phyloP scores from a whole-genome alignment of 768 basidiomycete species.

The Sutorius australiensis region DNA sequence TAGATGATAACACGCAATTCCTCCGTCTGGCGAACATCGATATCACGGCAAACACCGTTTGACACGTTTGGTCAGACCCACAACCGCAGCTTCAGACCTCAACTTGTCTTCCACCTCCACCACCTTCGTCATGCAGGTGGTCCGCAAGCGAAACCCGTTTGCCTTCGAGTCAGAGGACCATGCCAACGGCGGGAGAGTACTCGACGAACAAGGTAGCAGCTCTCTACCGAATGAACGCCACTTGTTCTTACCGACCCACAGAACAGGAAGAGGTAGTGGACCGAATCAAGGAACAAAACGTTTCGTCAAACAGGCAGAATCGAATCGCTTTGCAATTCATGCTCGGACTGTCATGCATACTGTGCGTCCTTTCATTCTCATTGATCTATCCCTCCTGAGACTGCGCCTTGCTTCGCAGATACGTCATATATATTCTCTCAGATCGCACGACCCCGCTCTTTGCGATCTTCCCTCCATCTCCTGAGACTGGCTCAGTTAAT shows the following conservation, averaged over 20 bases:
- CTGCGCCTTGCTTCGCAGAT: constrained; percentile 31
- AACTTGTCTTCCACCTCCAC: neutral
- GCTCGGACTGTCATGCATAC: constrained; percentile 41
- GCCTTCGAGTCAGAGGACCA: constrained; percentile 33
- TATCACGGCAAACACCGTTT: constrained; percentile 1
- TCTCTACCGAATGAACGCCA: neutral
- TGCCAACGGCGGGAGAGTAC: constrained; percentile 30
- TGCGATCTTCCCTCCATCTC: constrained; percentile 37
- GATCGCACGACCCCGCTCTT: constrained; percentile 47
- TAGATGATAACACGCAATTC: constrained; percentile 14
- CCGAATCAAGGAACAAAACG: constrained; percentile 43
- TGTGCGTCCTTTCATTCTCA: constrained; percentile 37
- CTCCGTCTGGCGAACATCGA: neutral
- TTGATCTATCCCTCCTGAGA: constrained; percentile 2
- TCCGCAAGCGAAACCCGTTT: constrained; percentile 48
- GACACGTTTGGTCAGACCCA: neutral
- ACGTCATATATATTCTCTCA: constrained; percentile 45
- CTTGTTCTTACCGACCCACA: constrained; percentile 22
- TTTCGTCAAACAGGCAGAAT: constrained; percentile 40
- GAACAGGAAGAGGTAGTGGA: constrained; percentile 62
- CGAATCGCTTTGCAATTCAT: constrained; percentile 38
- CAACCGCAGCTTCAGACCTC: neutral
- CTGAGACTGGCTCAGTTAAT: constrained; percentile 6
- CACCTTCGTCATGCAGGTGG: constrained; percentile 21
- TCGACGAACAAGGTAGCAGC: constrained; percentile 52